Evolutionary conservation across 345 rosid genomes (phyloP).

Genomic region (Salix brachista): DNA sequence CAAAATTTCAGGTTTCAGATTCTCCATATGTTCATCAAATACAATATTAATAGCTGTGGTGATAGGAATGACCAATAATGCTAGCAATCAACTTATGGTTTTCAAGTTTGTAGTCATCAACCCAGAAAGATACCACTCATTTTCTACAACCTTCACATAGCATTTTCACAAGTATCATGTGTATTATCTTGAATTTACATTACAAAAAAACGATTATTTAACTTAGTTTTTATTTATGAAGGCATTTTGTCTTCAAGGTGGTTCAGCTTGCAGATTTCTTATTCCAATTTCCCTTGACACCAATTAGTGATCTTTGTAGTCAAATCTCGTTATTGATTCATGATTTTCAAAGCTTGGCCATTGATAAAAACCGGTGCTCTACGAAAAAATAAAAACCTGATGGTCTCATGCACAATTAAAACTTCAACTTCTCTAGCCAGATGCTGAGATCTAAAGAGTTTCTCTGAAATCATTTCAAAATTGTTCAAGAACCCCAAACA

Average conservation of each 20-base stretch:
- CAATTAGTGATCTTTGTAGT: background rate
- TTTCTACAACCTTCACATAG: background rate
- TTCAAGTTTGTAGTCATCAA: background rate
- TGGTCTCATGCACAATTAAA: background rate
- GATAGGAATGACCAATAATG: background rate
- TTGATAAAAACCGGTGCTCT: background rate
- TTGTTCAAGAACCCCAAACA: background rate
- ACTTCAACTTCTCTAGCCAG: background rate
- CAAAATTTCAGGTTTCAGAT: too few species aligned
- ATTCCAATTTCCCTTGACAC: background rate
- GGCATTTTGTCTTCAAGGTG: background rate
- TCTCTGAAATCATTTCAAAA: background rate
- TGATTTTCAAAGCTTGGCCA: background rate
- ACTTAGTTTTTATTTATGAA: background rate
- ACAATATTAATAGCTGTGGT: background rate
- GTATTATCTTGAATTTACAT: background rate
- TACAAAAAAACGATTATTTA: background rate
- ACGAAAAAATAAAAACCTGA: background rate
- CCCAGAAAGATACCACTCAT: background rate
- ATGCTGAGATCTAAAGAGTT: background rate
- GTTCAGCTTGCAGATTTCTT: background rate
- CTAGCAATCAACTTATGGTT: background rate
- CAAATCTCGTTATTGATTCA: background rate
- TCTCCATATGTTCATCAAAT: too few species aligned
- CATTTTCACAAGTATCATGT: background rate